Evolutionary conservation across 1,284 basidiomycete genomes (phyloP).

Genomic region (Schizopora paradoxa): DNA sequence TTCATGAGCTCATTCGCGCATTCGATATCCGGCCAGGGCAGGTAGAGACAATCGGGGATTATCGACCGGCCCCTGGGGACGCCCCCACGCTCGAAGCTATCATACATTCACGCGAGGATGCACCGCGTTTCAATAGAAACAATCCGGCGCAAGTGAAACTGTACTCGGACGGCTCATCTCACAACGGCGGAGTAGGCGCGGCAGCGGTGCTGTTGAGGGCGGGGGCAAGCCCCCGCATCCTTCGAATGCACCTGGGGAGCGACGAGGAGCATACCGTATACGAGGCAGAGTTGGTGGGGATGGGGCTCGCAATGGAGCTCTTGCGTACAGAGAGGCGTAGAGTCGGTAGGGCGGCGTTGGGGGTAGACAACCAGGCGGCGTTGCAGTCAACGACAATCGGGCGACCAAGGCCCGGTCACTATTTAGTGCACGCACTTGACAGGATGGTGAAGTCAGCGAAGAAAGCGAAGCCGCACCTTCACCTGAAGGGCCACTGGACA

Average conservation of each 20-base stretch:
- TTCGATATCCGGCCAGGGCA: constrained; percentile 11
- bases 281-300: constrained; percentile 20
- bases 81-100: background rate
- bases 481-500: constrained; percentile 20
- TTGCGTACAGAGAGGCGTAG: background rate
- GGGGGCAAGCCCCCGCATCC: too few relatives aligned
- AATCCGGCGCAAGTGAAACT: too few relatives aligned
- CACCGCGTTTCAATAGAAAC: too few relatives aligned
- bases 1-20: constrained; percentile 19
- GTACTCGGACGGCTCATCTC: constrained; percentile 21
- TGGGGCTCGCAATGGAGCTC: constrained; percentile 15
- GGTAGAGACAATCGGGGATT: constrained; percentile 20
- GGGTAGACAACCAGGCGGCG: constrained; percentile 23
- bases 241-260: constrained; percentile 13
- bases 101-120: constrained; percentile 5
- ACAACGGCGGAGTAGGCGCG: constrained; percentile 18
- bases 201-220: constrained; percentile 17
- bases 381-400: constrained; percentile 13
- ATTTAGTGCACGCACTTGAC: constrained; percentile 21
- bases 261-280: constrained; percentile 19
- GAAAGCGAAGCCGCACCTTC: background rate
- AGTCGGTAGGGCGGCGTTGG: constrained; percentile 3
- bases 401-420: constrained; percentile 17
- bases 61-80: constrained; percentile 14
- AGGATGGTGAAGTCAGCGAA: constrained; percentile 4